phyloP scores from a whole-genome alignment of 495 filamentous ascomycete species.

The Hyphodiscus hymeniophilus region DNA sequence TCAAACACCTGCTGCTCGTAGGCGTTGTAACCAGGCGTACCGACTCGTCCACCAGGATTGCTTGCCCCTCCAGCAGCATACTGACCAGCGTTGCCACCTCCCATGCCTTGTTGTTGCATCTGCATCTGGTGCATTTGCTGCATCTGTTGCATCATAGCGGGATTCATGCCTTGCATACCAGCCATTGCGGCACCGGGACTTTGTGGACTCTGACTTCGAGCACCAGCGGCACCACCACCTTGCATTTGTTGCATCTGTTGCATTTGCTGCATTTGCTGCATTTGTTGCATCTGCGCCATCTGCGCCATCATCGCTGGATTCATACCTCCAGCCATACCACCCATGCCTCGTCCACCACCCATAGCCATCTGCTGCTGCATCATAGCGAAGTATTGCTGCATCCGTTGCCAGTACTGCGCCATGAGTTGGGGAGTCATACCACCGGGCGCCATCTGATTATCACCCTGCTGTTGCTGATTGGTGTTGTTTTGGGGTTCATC shows the following conservation, averaged over 20 bases:
- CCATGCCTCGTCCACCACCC: conserved; percentile 29
- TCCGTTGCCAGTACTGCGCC: conserved; percentile 94
- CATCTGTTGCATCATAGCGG: conserved; percentile 72
- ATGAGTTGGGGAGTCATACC: conserved; percentile 92
- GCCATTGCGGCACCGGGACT: conserved; percentile 24
- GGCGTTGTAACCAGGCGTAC: conserved; percentile 55
- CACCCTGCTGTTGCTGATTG: conserved; percentile 28
- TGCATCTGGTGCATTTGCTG: conserved; percentile 75
- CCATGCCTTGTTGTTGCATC: conserved; percentile 33
- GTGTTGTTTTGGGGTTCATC: conserved; percentile 37
- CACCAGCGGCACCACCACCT: conserved; percentile 21
- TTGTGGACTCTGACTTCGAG: conserved; percentile 41
- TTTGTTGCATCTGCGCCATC: conserved; percentile 78
- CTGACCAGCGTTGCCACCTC: conserved; percentile 18
- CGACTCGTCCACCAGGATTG: conserved; percentile 22
- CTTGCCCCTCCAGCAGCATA: conserved; percentile 15
- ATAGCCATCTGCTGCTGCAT: conserved; percentile 84
- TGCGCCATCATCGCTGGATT: conserved; percentile 56
- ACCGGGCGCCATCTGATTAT: conserved; percentile 40
- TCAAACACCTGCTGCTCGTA: conserved; percentile 77
- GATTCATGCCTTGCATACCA: conserved; percentile 37
- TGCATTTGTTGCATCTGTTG: conserved; percentile 61
- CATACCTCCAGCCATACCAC: conserved; percentile 36
- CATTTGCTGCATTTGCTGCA: conserved; percentile 55
- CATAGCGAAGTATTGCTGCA: conserved; percentile 92